Base-by-base conservation (phyloP, 257 asterid species). In the Nicotiana tabacum region DNA sequence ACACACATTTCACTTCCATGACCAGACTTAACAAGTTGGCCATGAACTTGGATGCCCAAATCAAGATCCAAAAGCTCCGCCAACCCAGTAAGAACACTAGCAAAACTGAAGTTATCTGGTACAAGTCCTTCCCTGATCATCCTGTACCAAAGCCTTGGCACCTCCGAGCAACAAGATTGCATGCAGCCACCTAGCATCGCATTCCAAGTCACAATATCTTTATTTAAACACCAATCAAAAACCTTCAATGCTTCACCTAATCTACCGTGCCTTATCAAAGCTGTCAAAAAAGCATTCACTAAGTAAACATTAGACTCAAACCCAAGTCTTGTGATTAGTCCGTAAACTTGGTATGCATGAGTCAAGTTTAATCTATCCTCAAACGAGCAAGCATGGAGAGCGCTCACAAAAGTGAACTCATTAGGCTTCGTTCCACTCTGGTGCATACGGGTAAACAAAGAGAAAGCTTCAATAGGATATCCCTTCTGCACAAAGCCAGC, bases 181-280 rank as follows among this genome's bases (percentile, higher is more conserved):
- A 90, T 87, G 83, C 84, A 90, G 33, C 97, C 97, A 62, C 89
- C 90, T 9, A 92, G 62, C 80, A 93, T 74, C 21, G 98, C 93
- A 85, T 92, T 93, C 97, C 97, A 93, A n/a, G 97, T 90, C 16
- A 93, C 95, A 53, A 62, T 84, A 83, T 93, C 97, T 83, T 66
- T 88, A 10, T 85, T 10, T 0, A 21, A 33, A 65, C 87, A 87
- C 86, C 82, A 86, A 79, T 93, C 88, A 43, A 92, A 93, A 77
- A 88, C 85, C 56, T 70, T 82, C 0, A 86, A 8, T 43, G 98
- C 97, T 86, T 91, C 93, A 17, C 70, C 79, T 15, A 92, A 83
- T 88, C 83, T 83, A 16, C 84, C 85, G 51, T 89, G 91, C 85
- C 94, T 89, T 24, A 90, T 90, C 87, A 92, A 83, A 80, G 85